These are phyloP conservation scores for Sporothrix phasma DNA, from an alignment of 2,329 filamentous ascomycete genomes.

Conservation along the genomic window DNA sequence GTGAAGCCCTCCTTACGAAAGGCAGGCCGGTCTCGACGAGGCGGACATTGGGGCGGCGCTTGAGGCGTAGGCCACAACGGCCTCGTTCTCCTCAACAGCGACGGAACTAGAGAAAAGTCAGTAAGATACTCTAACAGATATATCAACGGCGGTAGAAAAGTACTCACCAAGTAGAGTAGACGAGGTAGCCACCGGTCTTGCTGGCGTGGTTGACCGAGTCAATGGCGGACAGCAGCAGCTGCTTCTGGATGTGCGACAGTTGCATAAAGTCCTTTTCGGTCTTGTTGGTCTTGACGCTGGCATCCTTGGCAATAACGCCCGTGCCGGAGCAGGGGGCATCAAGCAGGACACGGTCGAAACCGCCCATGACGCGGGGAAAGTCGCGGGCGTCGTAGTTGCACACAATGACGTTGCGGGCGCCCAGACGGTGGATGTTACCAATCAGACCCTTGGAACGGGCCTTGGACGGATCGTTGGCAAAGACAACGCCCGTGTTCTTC, in stretches of 20 bases:
- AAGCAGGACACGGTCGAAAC: slow-evolving; percentile 88
- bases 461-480: slow-evolving; percentile 96
- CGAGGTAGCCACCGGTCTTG: slow-evolving; percentile 88
- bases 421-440: slow-evolving; percentile 92
- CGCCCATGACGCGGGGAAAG: slow-evolving; percentile 88
- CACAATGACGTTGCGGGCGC: slow-evolving; percentile 86
- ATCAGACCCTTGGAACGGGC: slow-evolving; percentile 91
- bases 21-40: slow-evolving; percentile 81
- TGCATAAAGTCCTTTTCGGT: slow-evolving; percentile 89
- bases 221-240: slow-evolving; percentile 83
- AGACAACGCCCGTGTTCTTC: slow-evolving; percentile 92
- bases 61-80: slow-evolving; percentile 90
- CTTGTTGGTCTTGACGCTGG: slow-evolving; percentile 97
- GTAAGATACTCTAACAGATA: background rate
- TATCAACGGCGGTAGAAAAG: background rate
- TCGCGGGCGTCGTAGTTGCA: slow-evolving; percentile 92
- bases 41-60: slow-evolving; percentile 84
- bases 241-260: slow-evolving; percentile 89
- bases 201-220: slow-evolving; percentile 93
- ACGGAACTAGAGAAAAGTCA: slow-evolving; percentile 14
- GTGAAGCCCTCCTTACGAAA: slow-evolving; percentile 93
- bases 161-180: slow-evolving; percentile 77
- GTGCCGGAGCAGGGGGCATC: slow-evolving; percentile 95
- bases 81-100: slow-evolving; percentile 50
- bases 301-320: slow-evolving; percentile 94